These are phyloP conservation scores for Pyricularia pennisetigena DNA, from an alignment of 2,329 filamentous ascomycete species.

Conservation along the genomic window DNA sequence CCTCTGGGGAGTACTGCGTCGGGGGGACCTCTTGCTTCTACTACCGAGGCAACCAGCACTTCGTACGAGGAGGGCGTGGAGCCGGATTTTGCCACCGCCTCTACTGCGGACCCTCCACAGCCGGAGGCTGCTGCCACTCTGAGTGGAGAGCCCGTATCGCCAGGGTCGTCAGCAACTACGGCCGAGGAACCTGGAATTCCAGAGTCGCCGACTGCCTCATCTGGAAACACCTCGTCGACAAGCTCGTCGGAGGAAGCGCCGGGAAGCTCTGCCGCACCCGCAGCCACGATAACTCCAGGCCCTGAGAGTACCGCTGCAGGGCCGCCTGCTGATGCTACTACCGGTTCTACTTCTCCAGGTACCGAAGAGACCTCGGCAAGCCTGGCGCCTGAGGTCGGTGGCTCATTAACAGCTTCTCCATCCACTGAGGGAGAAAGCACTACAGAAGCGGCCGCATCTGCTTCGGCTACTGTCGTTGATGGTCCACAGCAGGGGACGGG, in stretches of 20 bases:
- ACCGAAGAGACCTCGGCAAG: not conserved
- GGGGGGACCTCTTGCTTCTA: not conserved
- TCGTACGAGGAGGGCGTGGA: not conserved
- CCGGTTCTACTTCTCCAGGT: not conserved
- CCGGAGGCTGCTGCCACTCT: not conserved
- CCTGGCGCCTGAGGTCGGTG: not conserved
- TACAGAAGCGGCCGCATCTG: not conserved
- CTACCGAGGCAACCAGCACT: not conserved
- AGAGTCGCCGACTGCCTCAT: not conserved
- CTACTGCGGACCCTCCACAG: not conserved
- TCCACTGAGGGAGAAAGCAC: not conserved
- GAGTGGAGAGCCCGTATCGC: not conserved
- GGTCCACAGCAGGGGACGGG: not conserved
- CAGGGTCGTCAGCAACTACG: not conserved
- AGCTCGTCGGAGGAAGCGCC: not conserved
- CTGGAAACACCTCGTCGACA: too few relatives aligned
- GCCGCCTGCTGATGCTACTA: not conserved
- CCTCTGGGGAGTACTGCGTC: not conserved
- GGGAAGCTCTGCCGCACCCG: not conserved
- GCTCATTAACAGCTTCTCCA: not conserved
- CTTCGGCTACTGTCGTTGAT: not conserved
- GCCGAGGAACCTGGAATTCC: not conserved
- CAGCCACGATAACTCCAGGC: not conserved
- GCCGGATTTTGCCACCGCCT: not conserved
- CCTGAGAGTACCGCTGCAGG: not conserved